These are phyloP conservation scores for Tephrocybe sp. DNA, from an alignment of 768 basidiomycete species.

Conservation along the genomic window DNA sequence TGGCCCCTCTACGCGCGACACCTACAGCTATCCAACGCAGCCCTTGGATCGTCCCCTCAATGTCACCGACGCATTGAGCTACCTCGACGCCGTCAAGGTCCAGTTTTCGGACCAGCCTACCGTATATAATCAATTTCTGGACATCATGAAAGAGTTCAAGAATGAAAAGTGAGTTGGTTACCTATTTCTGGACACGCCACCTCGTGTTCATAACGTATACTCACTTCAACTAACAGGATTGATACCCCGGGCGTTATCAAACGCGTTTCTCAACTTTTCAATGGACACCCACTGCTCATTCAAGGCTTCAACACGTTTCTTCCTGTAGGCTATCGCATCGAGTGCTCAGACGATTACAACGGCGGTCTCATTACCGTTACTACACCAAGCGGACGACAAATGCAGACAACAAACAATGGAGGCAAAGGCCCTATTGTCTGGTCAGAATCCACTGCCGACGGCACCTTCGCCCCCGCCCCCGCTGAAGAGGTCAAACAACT, in stretches of 20 bases:
- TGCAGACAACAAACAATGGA: slow-evolving; percentile 53
- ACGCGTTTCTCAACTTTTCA: slow-evolving; percentile 91
- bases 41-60: slow-evolving; percentile 69
- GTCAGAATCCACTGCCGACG: slow-evolving; percentile 25
- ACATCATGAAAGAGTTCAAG: slow-evolving; percentile 99
- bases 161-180: slow-evolving; percentile 67
- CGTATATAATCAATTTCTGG: slow-evolving; percentile 91
- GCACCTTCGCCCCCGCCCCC: slow-evolving; percentile 8
- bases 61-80: slow-evolving; percentile 90
- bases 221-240: slow-evolving; percentile 55
- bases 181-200: background rate
- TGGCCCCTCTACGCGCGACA: slow-evolving; percentile 11
- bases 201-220: background rate
- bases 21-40: slow-evolving; percentile 28
- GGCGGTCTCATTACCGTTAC: slow-evolving; percentile 72
- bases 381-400: slow-evolving; percentile 65
- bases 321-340: slow-evolving; percentile 91
- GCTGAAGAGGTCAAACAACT: background rate
- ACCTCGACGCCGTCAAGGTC: slow-evolving; percentile 89
- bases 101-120: slow-evolving; percentile 93
- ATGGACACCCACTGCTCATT: slow-evolving; percentile 85
- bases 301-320: slow-evolving; percentile 99
- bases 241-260: slow-evolving; percentile 97
- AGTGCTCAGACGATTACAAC: slow-evolving; percentile 69
- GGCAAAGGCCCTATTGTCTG: slow-evolving; percentile 36